Percentiles rank a stretch among this genome's conserved stretches.
Conservation (phyloP, 2,329 filamentous ascomycete genomes). For the Claviceps sp. region DNA sequence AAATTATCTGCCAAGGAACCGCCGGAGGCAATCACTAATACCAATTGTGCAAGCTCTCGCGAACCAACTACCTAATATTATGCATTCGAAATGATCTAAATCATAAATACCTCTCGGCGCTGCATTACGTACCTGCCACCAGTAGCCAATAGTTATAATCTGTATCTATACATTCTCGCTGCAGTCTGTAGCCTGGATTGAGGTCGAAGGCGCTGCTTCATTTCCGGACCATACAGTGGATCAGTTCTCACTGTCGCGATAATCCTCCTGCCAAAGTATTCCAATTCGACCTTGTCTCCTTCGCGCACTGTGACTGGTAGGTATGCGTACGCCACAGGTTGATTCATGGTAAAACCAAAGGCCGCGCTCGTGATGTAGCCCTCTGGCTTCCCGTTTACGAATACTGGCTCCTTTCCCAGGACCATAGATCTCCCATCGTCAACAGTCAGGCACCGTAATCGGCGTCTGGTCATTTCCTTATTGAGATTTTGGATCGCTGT, state of each 20-base stretch:
- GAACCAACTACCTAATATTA: too few species aligned
- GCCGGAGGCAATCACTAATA: too few species aligned
- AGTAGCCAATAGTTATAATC: too few species aligned
- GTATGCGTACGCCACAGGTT: conserved; percentile 46
- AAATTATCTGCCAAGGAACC: neutral
- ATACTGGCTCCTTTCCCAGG: conserved; percentile 50
- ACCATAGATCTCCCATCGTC: conserved; percentile 44
- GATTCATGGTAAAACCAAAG: conserved; percentile 45
- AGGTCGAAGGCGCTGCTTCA: conserved; percentile 1
- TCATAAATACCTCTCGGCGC: too few species aligned
- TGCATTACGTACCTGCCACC: too few species aligned
- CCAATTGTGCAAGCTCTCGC: too few species aligned
- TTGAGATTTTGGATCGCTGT: conserved; percentile 30
- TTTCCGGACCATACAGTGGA: conserved; percentile 17
- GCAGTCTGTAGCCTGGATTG: too few species aligned
- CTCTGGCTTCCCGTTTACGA: conserved; percentile 27
- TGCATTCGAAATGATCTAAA: too few species aligned
- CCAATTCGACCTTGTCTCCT: conserved; percentile 41
- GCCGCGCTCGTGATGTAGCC: conserved; percentile 49
- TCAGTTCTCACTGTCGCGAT: conserved; percentile 38
- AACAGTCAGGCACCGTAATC: conserved; percentile 37
- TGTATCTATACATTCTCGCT: too few species aligned
- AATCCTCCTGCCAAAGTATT: conserved; percentile 45
- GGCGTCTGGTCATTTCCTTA: conserved; percentile 18
- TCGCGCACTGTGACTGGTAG: conserved; percentile 32